Evolutionary conservation across 2,329 filamentous ascomycete species (phyloP).

Genomic region (Stagonosporopsis chrysanthemi): DNA sequence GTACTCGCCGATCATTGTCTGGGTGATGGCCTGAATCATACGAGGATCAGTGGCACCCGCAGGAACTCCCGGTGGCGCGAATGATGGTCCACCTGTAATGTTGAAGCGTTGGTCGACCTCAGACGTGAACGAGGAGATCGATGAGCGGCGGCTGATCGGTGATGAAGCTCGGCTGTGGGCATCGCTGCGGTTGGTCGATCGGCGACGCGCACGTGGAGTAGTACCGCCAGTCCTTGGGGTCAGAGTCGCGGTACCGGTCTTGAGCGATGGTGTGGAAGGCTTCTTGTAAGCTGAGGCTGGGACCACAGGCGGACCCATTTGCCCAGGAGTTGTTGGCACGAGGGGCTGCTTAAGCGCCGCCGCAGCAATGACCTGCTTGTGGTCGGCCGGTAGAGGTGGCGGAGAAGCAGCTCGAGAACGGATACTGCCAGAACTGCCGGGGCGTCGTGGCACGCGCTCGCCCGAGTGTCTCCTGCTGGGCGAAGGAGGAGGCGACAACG

Average conservation of each 20-base stretch:
- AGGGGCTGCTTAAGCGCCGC: conserved; percentile 64
- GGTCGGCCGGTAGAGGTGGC: conserved; percentile 82
- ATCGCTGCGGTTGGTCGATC: conserved; percentile 51
- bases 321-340: conserved; percentile 48
- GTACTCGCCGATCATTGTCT: conserved; percentile 99
- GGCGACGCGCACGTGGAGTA: conserved; percentile 60
- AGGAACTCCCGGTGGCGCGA: conserved; percentile 65
- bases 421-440: conserved; percentile 76
- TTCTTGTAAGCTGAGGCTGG: conserved; percentile 77
- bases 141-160: conserved; percentile 73
- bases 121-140: conserved; percentile 92
- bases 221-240: conserved; percentile 59
- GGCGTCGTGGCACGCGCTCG: conserved; percentile 60
- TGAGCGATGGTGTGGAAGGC: conserved; percentile 52
- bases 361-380: conserved; percentile 84
- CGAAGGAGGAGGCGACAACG: conserved; percentile 45
- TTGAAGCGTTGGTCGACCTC: conserved; percentile 94
- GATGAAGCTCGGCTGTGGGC: conserved; percentile 57
- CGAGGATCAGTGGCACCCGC: conserved; percentile 81
- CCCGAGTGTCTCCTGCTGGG: conserved; percentile 41
- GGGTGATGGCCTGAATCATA: conserved; percentile 98
- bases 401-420: conserved; percentile 59
- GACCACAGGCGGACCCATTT: conserved; percentile 85
- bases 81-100: conserved; percentile 59
- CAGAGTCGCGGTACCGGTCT: conserved; percentile 53